Base-by-base conservation (phyloP, 2,329 filamentous ascomycete genomes). In the Alternaria ethzedia region DNA sequence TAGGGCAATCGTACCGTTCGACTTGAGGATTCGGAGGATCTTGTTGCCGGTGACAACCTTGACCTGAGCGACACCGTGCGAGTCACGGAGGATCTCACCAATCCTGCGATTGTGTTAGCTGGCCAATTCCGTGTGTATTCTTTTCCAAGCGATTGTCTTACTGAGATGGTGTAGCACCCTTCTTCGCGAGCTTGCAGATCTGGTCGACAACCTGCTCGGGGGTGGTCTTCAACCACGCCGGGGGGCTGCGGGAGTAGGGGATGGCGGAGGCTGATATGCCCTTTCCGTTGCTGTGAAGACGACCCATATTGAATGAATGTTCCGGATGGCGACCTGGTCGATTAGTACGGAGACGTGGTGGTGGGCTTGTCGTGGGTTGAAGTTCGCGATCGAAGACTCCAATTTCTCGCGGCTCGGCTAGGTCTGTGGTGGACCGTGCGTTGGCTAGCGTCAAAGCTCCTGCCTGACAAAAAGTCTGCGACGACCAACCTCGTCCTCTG, bases 221-320 rank as follows among this genome's bases (percentile, higher is more conserved):
- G 78, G 94, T 97, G 86, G 93, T 96, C 92, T 99, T 99, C 85
- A 98, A 88, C 96, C 96, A 99, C 77, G 94, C 89, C 68, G 96
- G 95, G 72, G 94, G 83, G 78, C 89, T 90, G 87, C 96, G 95
- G 76, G 93, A 97, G 91, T 98, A 99, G 82, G 96, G 96, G 85
- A 98, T 86, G 80, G 96, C 93, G 70, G 93, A 97, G 86, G 93
- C 86, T 76, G 93, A 94, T 86, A 99, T 99, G 86, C 96, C 96
- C 93, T 98, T 98, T 88, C 96, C 95, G 82, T 97, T 97, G 89
- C 89, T 92, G 91, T 99, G 96, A 91, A 98, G 91, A 89, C 95
- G 91, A 91, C 94, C 93, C 93, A 97, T 97, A 76, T 85, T 92
- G 84, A 74, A 78, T 57, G 66, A 71, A 63, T 69, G 64, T 67